These are phyloP conservation scores for Rhizophagus sp. DNA, from an alignment of 192 early-diverging fungal genomes.

Conservation along the genomic window DNA sequence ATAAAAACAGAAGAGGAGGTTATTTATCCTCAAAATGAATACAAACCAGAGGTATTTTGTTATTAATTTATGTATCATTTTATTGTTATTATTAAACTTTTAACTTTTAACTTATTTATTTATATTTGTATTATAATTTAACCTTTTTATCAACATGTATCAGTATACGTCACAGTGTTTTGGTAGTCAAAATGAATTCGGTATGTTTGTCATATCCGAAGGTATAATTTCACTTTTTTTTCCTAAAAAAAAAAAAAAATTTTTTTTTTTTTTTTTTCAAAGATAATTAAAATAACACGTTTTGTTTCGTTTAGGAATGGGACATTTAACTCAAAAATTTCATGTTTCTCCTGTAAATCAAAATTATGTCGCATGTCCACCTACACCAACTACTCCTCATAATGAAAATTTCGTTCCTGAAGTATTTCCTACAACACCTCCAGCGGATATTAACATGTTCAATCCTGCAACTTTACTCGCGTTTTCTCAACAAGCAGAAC, in stretches of 20 bases:
- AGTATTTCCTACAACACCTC: background rate
- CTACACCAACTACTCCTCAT: constrained; percentile 9
- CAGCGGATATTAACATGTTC: background rate
- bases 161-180: background rate
- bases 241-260: background rate
- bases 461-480: background rate
- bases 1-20: background rate
- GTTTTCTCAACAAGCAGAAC: background rate
- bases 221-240: constrained; percentile 3
- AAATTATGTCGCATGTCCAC: background rate
- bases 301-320: background rate
- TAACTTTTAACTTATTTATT: no score
- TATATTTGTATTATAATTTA: no score
- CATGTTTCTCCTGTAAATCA: background rate
- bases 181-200: background rate
- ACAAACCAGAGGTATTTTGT: background rate
- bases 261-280: no score
- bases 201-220: background rate
- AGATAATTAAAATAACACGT: no score
- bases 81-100: background rate
- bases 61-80: background rate
- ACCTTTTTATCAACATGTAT: no score
- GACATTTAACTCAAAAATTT: background rate
- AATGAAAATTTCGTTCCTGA: background rate
- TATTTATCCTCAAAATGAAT: background rate